Evolutionary conservation across 2,329 filamentous ascomycete genomes (phyloP), one percentile per base, ranked within the genome.

Genomic region (Curvularia sp.): DNA sequence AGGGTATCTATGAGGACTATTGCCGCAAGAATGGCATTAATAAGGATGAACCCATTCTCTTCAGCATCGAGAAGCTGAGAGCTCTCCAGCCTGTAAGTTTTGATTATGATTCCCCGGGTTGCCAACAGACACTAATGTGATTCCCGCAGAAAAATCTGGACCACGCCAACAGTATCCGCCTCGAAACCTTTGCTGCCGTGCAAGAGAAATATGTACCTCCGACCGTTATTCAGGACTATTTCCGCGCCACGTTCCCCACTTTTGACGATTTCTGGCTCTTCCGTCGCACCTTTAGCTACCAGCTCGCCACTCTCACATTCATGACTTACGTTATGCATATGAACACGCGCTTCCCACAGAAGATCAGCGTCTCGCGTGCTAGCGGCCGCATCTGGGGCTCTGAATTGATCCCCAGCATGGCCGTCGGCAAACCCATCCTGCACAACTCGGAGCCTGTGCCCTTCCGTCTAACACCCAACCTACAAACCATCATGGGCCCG

Each of bases 261-360:
- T 99, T 92, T 77, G 87, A 91, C 45, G 93, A 97, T 71, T 97
- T 98, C 83, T 99, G 94, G 93, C 86, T 99, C 57, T 99, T 99
- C 91, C 91, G 95, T 58, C 89, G 93, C 58, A 93, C 97, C 66
- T 97, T 99, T 80, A 91, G 92, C 21, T 97, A 98, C 81, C 95
- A 99, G 79, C 89, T 97, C 61, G 94, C 95, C 19, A 88, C 93
- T 1, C 85, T 98, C 64, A 97, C 95, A 1, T 99, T 99, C 80
- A 97, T 99, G 90, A 98, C 95, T 3, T 99, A 98, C 75, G 90
- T 97, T 58, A 89, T 99, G 81, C 94, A 94, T 80, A 98, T 99
- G 88, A 92, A 94, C 75, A 92, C 92, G 76, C 91, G 95, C 28
- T 97, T 95, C 77, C 96, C 95, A 5, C 92, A 93, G 78, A 99